Conservation (phyloP, 2,329 filamentous ascomycete species). For the Beauveria medogensis region DNA sequence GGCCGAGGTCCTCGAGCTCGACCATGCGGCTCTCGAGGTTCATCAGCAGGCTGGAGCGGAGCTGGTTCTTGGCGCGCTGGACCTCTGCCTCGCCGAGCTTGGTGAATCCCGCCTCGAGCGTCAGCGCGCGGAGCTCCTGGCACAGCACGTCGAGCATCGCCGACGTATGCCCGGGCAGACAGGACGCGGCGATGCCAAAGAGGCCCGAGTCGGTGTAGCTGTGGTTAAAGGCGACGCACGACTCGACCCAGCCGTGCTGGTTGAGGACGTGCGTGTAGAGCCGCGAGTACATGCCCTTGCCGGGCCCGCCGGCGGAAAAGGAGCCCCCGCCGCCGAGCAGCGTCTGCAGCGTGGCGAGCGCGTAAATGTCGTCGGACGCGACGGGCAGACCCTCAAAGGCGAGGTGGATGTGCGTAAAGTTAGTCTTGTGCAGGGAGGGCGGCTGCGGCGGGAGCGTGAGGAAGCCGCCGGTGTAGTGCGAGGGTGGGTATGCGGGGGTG, state of each 20-base stretch:
- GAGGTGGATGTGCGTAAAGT: slow-evolving; percentile 87
- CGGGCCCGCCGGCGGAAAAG: slow-evolving; percentile 91
- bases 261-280: slow-evolving; percentile 97
- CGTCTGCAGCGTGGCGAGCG: slow-evolving; percentile 88
- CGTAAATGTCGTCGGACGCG: slow-evolving; percentile 86
- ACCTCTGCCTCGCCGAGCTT: slow-evolving; percentile 72
- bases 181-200: slow-evolving; percentile 87
- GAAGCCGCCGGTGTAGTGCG: slow-evolving; percentile 91
- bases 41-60: slow-evolving; percentile 85
- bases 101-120: slow-evolving; percentile 65
- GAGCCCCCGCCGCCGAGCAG: slow-evolving; percentile 93
- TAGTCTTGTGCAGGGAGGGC: slow-evolving; percentile 67
- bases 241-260: slow-evolving; percentile 96
- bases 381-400: slow-evolving; percentile 94
- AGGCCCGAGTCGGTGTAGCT: slow-evolving; percentile 92
- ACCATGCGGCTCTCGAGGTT: slow-evolving; percentile 97
- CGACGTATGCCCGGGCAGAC: slow-evolving; percentile 67
- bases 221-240: slow-evolving; percentile 93
- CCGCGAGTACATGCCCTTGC: slow-evolving; percentile 98
- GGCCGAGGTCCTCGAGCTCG: slow-evolving; percentile 88
- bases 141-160: slow-evolving; percentile 95
- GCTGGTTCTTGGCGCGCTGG: slow-evolving; percentile 90
- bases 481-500: slow-evolving; percentile 41
- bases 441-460: slow-evolving; percentile 75
- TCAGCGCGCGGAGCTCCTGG: slow-evolving; percentile 73